phyloP scores from a whole-genome alignment of 441 rosid genomes.

The Hura crepitans region DNA sequence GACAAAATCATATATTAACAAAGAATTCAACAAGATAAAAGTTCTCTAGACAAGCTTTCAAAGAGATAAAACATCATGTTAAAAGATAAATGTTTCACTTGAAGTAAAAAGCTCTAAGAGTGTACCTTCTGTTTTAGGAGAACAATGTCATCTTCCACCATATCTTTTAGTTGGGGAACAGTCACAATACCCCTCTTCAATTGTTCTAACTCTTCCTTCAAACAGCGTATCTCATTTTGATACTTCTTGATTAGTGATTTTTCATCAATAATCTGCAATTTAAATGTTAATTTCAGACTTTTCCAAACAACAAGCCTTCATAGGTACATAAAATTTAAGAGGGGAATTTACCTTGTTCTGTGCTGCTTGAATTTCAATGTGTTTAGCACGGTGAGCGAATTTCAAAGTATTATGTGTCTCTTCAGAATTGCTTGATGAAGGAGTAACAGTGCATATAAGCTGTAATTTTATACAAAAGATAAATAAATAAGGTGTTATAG shows the following conservation, averaged over 20 bases:
- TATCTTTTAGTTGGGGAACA: constrained; percentile 62
- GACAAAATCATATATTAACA: neutral
- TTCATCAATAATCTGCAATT: constrained; percentile 89
- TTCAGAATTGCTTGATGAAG: constrained; percentile 93
- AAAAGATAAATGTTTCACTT: constrained; percentile 10
- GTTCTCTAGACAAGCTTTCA: constrained; percentile 5
- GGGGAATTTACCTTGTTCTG: constrained; percentile 71
- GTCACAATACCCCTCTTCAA: constrained; percentile 71
- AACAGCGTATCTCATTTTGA: constrained; percentile 86
- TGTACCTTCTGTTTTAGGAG: constrained; percentile 86
- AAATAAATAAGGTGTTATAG: neutral
- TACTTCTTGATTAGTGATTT: constrained; percentile 98
- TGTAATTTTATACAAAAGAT: constrained; percentile 27
- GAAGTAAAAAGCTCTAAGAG: constrained; percentile 2
- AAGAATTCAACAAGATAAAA: neutral
- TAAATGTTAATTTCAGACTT: constrained; percentile 27
- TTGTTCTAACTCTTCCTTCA: constrained; percentile 89
- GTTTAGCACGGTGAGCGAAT: constrained; percentile 97
- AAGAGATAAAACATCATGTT: constrained; percentile 7
- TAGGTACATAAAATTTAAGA: neutral
- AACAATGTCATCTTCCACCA: constrained; percentile 64
- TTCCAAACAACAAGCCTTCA: neutral
- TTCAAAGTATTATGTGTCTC: constrained; percentile 98
- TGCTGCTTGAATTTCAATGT: constrained; percentile 90
- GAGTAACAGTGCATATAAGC: constrained; percentile 99